phyloP scores from a whole-genome alignment of 805 yeast genomes.

The Yamadazyma akitaensis region DNA sequence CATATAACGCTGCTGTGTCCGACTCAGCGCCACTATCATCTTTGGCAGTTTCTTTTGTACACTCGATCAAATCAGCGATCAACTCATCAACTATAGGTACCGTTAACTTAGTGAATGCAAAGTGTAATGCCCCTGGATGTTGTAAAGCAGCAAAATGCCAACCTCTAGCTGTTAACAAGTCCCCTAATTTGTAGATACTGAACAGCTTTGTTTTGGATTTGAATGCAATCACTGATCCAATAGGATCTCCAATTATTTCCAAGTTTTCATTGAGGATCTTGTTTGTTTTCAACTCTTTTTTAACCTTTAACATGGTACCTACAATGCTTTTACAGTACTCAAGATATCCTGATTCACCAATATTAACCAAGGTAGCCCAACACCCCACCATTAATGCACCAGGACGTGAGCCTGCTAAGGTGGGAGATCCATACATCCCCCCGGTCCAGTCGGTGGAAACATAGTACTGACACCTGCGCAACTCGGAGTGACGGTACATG shows the following conservation, averaged over 20 bases:
- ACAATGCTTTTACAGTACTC: slow-evolving; percentile 67
- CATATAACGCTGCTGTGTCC: slow-evolving; percentile 87
- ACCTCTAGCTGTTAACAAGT: slow-evolving; percentile 59
- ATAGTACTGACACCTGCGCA: slow-evolving; percentile 81
- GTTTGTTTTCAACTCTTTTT: slow-evolving; percentile 40
- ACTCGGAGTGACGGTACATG: slow-evolving; percentile 71
- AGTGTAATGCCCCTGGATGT: slow-evolving; percentile 85
- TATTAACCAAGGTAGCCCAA: slow-evolving; percentile 85
- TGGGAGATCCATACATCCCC: slow-evolving; percentile 94
- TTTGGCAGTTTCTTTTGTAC: slow-evolving; percentile 34
- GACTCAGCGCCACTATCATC: slow-evolving; percentile 27
- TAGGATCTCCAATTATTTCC: slow-evolving; percentile 79
- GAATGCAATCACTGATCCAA: slow-evolving; percentile 79
- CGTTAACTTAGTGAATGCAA: slow-evolving; percentile 79
- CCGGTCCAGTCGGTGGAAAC: slow-evolving; percentile 86
- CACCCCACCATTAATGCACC: slow-evolving; percentile 98
- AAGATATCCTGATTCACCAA: slow-evolving; percentile 83
- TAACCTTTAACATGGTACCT: slow-evolving; percentile 57
- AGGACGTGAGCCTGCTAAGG: slow-evolving; percentile 94
- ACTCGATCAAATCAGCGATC: slow-evolving; percentile 45
- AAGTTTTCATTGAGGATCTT: slow-evolving; percentile 51
- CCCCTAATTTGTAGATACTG: slow-evolving; percentile 78
- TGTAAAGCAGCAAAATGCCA: slow-evolving; percentile 92
- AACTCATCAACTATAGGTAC: slow-evolving; percentile 60
- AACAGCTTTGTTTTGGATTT: slow-evolving; percentile 44